Base-by-base conservation (phyloP, 495 filamentous ascomycete species). In the Chaetomium fimeti region DNA sequence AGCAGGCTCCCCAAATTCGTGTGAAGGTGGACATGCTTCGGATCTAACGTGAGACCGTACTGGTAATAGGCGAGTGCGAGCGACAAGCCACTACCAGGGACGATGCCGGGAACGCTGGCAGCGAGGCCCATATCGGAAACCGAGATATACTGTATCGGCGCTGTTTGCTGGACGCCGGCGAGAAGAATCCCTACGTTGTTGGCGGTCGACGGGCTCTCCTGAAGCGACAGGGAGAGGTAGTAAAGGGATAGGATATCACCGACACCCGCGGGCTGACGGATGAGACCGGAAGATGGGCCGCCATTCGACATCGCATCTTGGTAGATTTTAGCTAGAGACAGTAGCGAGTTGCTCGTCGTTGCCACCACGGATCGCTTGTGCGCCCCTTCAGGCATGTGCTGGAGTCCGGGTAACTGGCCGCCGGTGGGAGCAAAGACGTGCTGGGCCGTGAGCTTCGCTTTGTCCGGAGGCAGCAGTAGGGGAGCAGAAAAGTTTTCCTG, bases 181-280 rank as follows among this genome's bases (percentile, higher is more conserved):
- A 99, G 84, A 36, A 99, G 80, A 60, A 99, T 99, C 5, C 94
- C 94, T 48, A 99, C 95, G 74, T 99, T 99, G 70, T 99, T 99
- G 15, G 94, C 94, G 0, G 94, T 99, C 7, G 95, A 98, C 24
- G 94, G 94, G 70, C 94, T 98, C 24, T 94, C 92, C 63, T 96
- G 93, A 11, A 99, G 82, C 0, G 95, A 95, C 25, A 99, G 81
- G 6, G 95, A 98, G 2, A 99, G 83, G 68, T 99, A 99, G 71
- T 99, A 99, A 13, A 99, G 83, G 4, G 93, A 91, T 18, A 99
- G 75, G 49, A 99, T 99, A 68, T 99, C 94, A 36, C 92, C 88
- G 8, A 98, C 92, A 2, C 91, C 88, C 47, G 89, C 86, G 4
- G 88, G 83, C 56, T 81, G 81, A 54, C 78, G 79, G 13, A 88